These are phyloP conservation scores for Ramaria sp. DNA, from an alignment of 768 basidiomycete species.

Conservation along the genomic window DNA sequence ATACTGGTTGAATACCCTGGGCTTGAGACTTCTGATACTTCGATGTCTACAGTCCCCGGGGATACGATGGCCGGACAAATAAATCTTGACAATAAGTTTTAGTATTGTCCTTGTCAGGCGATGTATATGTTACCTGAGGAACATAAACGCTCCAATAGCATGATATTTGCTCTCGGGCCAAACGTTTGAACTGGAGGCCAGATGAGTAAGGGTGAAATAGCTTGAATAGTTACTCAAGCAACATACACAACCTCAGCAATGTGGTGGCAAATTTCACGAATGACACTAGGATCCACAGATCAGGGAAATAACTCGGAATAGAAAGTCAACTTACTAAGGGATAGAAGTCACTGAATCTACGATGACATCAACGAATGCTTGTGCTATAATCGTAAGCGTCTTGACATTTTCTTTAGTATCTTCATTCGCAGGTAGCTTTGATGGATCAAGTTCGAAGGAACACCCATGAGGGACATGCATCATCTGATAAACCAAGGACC, in stretches of 20 bases:
- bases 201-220: neutral
- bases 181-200: slow-evolving; percentile 37
- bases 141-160: slow-evolving; percentile 84
- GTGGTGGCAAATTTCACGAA: slow-evolving; percentile 81
- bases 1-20: slow-evolving; percentile 23
- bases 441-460: slow-evolving; percentile 70
- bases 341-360: slow-evolving; percentile 45
- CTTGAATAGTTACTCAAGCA: neutral
- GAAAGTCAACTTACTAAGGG: slow-evolving; percentile 49
- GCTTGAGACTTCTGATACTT: slow-evolving; percentile 33
- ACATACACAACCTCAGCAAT: slow-evolving; percentile 70
- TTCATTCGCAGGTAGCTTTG: slow-evolving; percentile 34
- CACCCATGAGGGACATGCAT: slow-evolving; percentile 57
- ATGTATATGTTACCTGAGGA: slow-evolving; percentile 46
- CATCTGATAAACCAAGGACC: slow-evolving; percentile 73
- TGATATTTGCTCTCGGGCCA: slow-evolving; percentile 78
- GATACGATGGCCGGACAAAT: slow-evolving; percentile 85
- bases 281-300: slow-evolving; percentile 41
- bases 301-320: neutral
- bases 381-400: slow-evolving; percentile 62
- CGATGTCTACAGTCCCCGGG: slow-evolving; percentile 77
- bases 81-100: slow-evolving; percentile 38
- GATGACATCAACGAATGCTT: slow-evolving; percentile 43
- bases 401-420: slow-evolving; percentile 50
- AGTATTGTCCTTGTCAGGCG: neutral